phyloP scores from a whole-genome alignment of 257 asterid species.

The Verbena officinalis region DNA sequence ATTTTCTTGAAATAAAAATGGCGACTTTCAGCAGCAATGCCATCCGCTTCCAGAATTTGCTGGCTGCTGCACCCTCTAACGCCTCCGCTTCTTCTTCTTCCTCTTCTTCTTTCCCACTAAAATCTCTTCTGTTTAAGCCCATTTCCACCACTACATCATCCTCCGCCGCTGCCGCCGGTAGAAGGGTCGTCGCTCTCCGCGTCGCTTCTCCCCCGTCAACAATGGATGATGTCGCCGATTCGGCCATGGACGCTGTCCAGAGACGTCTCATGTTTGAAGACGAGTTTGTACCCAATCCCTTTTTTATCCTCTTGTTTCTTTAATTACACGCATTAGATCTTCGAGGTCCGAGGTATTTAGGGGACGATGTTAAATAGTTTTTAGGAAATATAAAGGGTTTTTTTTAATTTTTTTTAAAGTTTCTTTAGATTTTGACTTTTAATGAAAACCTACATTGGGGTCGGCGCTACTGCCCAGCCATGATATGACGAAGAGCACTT shows the following conservation, averaged over 20 bases:
- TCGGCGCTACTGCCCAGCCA: no score
- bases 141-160: constrained; percentile 14
- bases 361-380: no score
- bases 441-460: no score
- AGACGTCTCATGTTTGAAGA: constrained; percentile 89
- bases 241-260: constrained; percentile 85
- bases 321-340: background rate
- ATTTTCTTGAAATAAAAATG: no score
- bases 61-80: constrained; percentile 25
- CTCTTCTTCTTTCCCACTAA: constrained; percentile 13
- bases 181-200: constrained; percentile 7
- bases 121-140: constrained; percentile 22
- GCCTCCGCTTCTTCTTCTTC: constrained; percentile 11
- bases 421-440: background rate
- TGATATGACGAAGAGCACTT: no score
- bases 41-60: constrained; percentile 30
- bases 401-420: background rate
- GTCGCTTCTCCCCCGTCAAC: constrained; percentile 33
- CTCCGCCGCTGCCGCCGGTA: background rate
- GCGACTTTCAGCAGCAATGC: constrained; percentile 22
- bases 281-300: constrained; percentile 46
- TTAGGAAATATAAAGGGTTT: background rate
- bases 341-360: no score
- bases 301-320: background rate
- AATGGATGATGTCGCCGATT: constrained; percentile 55